Conservation (phyloP, 2,329 filamentous ascomycete species). For the Claviceps humidiphila region DNA sequence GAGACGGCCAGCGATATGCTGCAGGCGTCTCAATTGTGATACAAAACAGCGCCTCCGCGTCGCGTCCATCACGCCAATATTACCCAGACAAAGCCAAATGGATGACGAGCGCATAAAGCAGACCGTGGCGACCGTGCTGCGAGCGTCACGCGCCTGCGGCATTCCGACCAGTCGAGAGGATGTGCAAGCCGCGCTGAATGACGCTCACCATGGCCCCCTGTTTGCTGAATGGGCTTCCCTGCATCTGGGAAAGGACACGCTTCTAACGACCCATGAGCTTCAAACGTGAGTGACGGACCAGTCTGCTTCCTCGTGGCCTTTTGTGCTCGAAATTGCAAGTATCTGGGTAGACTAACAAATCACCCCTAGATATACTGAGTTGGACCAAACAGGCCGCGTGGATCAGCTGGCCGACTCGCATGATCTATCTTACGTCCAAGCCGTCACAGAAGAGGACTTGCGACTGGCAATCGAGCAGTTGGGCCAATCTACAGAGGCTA, state of each 20-base stretch:
- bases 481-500: conserved; percentile 48
- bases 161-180: conserved; percentile 21
- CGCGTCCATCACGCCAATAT: not conserved
- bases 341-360: not conserved
- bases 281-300: conserved; percentile 24
- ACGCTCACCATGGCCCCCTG: conserved; percentile 20
- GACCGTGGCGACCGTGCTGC: conserved; percentile 21
- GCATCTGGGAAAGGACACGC: conserved; percentile 36
- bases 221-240: conserved; percentile 35
- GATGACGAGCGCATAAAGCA: conserved; percentile 14
- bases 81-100: conserved; percentile 9
- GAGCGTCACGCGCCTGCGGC: conserved; percentile 19
- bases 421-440: conserved; percentile 33
- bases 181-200: conserved; percentile 23
- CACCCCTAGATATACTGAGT: conserved; percentile 30
- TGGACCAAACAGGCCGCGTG: conserved; percentile 35
- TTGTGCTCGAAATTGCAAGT: not conserved
- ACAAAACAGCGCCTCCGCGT: not conserved
- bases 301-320: not conserved
- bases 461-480: conserved; percentile 48
- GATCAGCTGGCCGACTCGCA: conserved; percentile 30
- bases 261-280: conserved; percentile 41
- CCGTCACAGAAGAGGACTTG: conserved; percentile 46
- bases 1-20: conserved; percentile 2
- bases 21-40: not conserved